A percentile compares a stretch with the other conserved stretches of the same genome.
Conservation (phyloP, 805 yeast genomes). For the Candida sakaeoensis region DNA sequence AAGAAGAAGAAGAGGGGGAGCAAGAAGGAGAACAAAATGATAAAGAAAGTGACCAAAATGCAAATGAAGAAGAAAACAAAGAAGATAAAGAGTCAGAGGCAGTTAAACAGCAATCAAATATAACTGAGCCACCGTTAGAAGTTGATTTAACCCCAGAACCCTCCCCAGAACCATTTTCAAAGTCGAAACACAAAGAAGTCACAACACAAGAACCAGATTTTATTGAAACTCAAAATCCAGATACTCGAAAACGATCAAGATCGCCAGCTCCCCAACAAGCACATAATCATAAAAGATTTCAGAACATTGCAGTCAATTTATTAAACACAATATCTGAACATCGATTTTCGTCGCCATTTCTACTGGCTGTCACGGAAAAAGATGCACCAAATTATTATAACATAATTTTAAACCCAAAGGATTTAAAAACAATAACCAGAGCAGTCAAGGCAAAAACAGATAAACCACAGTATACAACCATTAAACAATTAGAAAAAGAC, state of each 20-base stretch:
- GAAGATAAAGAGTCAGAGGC: slow-evolving; percentile 1
- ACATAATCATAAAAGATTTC: slow-evolving; percentile 51
- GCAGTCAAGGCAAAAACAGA: slow-evolving; percentile 44
- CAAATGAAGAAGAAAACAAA: slow-evolving; percentile 3
- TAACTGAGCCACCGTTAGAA: background rate
- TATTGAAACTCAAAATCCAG: slow-evolving; percentile 9
- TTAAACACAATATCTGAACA: slow-evolving; percentile 65
- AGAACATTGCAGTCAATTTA: slow-evolving; percentile 56
- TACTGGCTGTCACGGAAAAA: slow-evolving; percentile 61
- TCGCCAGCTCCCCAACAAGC: slow-evolving; percentile 17
- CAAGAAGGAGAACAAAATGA: slow-evolving; percentile 3
- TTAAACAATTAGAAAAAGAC: slow-evolving; percentile 63
- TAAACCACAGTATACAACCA: slow-evolving; percentile 44
- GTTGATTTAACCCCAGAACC: too few relatives aligned
- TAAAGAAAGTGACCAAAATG: slow-evolving; percentile 6
- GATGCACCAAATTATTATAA: slow-evolving; percentile 70
- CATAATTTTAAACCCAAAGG: slow-evolving; percentile 61
- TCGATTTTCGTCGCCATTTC: slow-evolving; percentile 69
- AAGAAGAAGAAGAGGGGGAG: slow-evolving; percentile 2
- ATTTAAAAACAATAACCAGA: slow-evolving; percentile 58
- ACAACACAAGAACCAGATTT: slow-evolving; percentile 4
- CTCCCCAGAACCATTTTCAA: slow-evolving; percentile 3
- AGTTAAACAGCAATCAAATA: background rate
- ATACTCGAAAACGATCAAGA: slow-evolving; percentile 13
- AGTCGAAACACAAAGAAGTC: too few relatives aligned